A percentile compares a stretch with the other conserved stretches of the same genome.
These are phyloP conservation scores for Colletotrichum trifolii DNA, from an alignment of 2,329 filamentous ascomycete genomes.

Conservation along the genomic window DNA sequence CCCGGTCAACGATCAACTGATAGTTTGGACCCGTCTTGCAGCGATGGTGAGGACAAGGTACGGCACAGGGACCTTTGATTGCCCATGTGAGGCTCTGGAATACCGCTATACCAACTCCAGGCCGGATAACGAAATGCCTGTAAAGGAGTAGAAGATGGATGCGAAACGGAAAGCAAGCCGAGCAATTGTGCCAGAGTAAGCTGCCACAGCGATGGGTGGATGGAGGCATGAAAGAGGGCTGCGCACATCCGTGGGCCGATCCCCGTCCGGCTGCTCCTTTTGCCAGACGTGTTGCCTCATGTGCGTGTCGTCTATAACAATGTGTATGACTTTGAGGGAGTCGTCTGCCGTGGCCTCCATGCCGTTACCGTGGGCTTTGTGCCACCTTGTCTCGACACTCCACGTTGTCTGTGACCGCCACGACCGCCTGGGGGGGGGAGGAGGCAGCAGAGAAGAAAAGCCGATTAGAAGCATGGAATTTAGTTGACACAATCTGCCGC, in stretches of 20 bases:
- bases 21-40: no score
- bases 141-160: background rate
- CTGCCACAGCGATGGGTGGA: slow-evolving; percentile 24
- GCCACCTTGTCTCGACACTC: slow-evolving; percentile 8
- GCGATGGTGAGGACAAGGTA: no score
- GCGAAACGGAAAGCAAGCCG: slow-evolving; percentile 17
- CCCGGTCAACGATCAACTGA: slow-evolving; percentile 10
- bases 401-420: slow-evolving; percentile 12
- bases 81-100: no score
- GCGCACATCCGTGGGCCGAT: slow-evolving; percentile 10
- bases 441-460: slow-evolving; percentile 12
- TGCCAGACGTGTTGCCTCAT: slow-evolving; percentile 17
- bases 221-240: slow-evolving; percentile 32
- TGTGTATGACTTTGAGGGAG: slow-evolving; percentile 10
- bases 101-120: no score
- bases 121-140: no score
- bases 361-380: slow-evolving; percentile 1
- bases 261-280: slow-evolving; percentile 30
- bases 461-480: slow-evolving; percentile 15
- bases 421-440: background rate
- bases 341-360: slow-evolving; percentile 2
- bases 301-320: slow-evolving; percentile 18
- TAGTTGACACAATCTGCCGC: slow-evolving; percentile 14
- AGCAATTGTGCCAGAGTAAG: slow-evolving; percentile 14
- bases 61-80: no score